Percentiles rank a stretch among this genome's conserved stretches.
These are phyloP conservation scores for Ogataea hybrid DNA, from an alignment of 1,139 yeast genomes.

Conservation along the genomic window DNA sequence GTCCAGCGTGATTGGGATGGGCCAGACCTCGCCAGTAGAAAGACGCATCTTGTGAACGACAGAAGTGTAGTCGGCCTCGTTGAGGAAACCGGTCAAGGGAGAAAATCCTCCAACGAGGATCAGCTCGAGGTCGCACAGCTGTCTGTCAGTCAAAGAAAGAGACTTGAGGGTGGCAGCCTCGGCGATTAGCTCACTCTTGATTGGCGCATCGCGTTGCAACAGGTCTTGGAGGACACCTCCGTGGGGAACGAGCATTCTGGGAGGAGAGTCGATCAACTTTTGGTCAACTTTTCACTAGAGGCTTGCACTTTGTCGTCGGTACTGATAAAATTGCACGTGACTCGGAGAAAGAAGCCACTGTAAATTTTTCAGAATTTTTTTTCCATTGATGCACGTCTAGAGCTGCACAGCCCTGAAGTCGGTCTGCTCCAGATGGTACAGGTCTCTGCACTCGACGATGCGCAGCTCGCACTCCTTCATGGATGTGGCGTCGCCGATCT, in stretches of 20 bases:
- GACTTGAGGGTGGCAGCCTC: conserved; percentile 58
- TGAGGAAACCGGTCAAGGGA: conserved; percentile 84
- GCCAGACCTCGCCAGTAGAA: conserved; percentile 78
- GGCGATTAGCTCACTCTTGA: conserved; percentile 50
- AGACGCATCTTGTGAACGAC: conserved; percentile 80
- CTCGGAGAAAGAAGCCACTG: neutral
- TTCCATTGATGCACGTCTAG: neutral
- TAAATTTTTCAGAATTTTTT: no score
- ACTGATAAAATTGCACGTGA: conserved; percentile 17
- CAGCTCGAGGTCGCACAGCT: conserved; percentile 89
- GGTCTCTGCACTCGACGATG: conserved; percentile 35
- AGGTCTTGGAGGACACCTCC: conserved; percentile 89
- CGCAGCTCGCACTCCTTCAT: conserved; percentile 41
- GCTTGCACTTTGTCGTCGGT: conserved; percentile 4
- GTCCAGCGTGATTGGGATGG: conserved; percentile 91
- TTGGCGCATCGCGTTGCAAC: conserved; percentile 72
- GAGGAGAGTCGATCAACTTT: neutral
- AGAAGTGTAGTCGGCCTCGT: conserved; percentile 72
- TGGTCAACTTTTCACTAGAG: conserved; percentile 1
- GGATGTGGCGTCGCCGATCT: conserved; percentile 36
- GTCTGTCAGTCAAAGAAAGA: conserved; percentile 74
- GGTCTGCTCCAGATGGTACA: conserved; percentile 25
- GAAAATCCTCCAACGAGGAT: conserved; percentile 94
- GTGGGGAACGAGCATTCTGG: conserved; percentile 81
- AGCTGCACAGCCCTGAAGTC: conserved; percentile 6